phyloP scores from a whole-genome alignment of 331 rosid species.

The Quercus tomentella region DNA sequence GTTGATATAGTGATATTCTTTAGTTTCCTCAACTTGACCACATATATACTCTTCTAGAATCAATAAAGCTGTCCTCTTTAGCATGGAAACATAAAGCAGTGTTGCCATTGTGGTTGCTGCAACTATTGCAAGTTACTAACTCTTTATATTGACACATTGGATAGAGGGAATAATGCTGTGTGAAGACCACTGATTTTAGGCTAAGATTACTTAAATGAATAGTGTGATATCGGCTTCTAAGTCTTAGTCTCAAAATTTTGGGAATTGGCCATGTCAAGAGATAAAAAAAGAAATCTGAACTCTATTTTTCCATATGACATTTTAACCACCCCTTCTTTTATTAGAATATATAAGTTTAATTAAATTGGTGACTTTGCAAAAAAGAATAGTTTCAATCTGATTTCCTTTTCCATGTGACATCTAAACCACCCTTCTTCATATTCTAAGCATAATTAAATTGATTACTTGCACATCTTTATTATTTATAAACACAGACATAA shows the following conservation, averaged over 20 bases:
- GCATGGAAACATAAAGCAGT: not conserved
- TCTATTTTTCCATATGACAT: not conserved
- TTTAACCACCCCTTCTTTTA: not conserved
- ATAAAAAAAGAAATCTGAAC: no score
- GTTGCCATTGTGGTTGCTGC: not conserved
- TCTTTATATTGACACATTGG: not conserved
- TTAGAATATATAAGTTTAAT: not conserved
- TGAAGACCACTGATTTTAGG: not conserved
- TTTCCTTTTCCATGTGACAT: no score
- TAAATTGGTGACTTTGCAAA: not conserved
- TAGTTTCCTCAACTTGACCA: not conserved
- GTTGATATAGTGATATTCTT: not conserved
- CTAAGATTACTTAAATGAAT: not conserved
- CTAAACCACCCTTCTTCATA: no score
- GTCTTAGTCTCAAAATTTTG: no score
- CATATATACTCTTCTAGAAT: not conserved
- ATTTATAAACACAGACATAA: not conserved
- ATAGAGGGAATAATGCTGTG: not conserved
- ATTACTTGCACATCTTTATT: no score
- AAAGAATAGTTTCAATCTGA: no score
- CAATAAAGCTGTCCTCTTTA: not conserved
- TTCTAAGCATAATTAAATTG: no score
- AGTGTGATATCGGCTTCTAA: not conserved
- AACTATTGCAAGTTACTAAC: not conserved
- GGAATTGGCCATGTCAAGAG: no score